Percentiles rank a stretch among this genome's conserved stretches.
Evolutionary conservation across 2,329 filamentous ascomycete species (phyloP).

Genomic region (Ophiocordyceps australis): DNA sequence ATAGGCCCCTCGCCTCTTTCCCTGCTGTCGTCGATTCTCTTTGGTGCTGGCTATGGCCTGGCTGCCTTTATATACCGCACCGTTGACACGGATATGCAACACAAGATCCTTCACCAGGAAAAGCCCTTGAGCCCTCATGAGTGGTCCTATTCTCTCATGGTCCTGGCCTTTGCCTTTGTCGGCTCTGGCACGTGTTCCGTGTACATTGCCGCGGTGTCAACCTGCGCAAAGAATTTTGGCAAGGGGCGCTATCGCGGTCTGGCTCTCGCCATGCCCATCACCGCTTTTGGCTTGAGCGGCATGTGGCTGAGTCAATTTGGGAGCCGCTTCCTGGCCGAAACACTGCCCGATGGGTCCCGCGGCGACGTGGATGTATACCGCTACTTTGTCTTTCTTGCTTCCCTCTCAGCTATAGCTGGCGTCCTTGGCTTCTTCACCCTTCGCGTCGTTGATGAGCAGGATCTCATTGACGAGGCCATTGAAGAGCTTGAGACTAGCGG

Average conservation of each 20-base stretch:
- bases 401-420: conserved; percentile 53
- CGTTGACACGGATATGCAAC: conserved; percentile 26
- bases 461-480: conserved; percentile 76
- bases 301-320: conserved; percentile 93
- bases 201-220: conserved; percentile 83
- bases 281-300: conserved; percentile 79
- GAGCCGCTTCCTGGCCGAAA: conserved; percentile 59
- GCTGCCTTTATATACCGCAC: conserved; percentile 60
- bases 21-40: conserved; percentile 51
- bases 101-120: conserved; percentile 12
- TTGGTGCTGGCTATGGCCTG: conserved; percentile 65
- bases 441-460: conserved; percentile 65
- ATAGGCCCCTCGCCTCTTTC: conserved; percentile 65
- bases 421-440: conserved; percentile 57
- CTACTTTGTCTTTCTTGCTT: conserved; percentile 73
- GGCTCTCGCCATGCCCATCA: conserved; percentile 78
- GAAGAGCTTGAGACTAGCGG: conserved; percentile 85
- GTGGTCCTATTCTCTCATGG: conserved; percentile 68
- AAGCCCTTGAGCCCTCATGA: conserved; percentile 24
- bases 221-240: conserved; percentile 96
- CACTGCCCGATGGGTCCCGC: conserved; percentile 39
- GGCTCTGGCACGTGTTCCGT: conserved; percentile 74
- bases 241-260: conserved; percentile 73
- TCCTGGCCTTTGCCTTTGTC: conserved; percentile 66
- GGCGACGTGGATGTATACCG: conserved; percentile 57